Conservation (phyloP, 768 basidiomycete genomes). For the Rhizopogon vulgaris region DNA sequence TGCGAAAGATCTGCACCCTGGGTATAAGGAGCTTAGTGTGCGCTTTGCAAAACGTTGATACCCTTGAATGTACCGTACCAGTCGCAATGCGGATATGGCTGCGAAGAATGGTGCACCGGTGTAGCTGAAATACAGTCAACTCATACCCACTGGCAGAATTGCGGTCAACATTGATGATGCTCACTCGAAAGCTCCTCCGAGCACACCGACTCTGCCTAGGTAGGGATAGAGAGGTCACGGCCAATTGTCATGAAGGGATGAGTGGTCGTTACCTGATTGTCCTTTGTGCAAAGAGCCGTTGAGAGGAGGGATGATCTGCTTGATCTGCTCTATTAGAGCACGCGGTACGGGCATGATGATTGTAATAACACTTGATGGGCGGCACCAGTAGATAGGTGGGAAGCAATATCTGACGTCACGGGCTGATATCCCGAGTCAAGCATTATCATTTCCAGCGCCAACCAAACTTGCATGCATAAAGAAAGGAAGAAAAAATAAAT, state of each 20-base stretch:
- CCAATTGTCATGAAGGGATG: not conserved
- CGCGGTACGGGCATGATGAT: conserved; percentile 55
- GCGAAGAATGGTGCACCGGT: conserved; percentile 97
- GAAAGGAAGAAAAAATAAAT: no score
- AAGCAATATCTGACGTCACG: not conserved
- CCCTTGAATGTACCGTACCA: conserved; percentile 39
- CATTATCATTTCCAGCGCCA: no score
- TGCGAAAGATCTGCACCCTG: conserved; percentile 94
- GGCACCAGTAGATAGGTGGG: not conserved
- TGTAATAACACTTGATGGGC: not conserved
- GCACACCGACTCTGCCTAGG: conserved; percentile 81
- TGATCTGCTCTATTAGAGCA: conserved; percentile 62
- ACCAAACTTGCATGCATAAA: no score
- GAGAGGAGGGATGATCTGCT: conserved; percentile 84
- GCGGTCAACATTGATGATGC: conserved; percentile 18
- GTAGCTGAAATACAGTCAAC: conserved; percentile 50
- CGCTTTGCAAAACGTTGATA: not conserved
- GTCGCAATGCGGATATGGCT: conserved; percentile 81
- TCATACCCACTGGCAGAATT: not conserved
- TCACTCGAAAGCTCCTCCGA: conserved; percentile 92
- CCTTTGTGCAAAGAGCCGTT: conserved; percentile 90
- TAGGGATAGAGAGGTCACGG: not conserved
- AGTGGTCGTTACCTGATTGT: conserved; percentile 62
- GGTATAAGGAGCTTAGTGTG: not conserved
- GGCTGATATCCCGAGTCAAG: no score